Evolutionary conservation across 1,284 basidiomycete species (phyloP).

Genomic region (Cystobasidiaceae sp.): DNA sequence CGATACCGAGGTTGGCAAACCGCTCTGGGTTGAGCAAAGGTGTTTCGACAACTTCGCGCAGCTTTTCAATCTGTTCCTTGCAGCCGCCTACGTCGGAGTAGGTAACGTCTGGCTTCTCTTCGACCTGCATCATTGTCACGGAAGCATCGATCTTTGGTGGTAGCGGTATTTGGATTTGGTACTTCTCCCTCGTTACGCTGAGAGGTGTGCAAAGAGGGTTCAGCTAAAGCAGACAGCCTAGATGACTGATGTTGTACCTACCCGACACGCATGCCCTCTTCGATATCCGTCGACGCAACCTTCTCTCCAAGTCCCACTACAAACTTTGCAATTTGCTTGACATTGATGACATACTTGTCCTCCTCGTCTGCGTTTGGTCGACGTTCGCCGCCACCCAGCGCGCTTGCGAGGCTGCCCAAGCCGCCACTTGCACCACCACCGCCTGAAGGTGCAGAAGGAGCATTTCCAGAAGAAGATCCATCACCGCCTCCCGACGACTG

Average conservation of each 20-base stretch:
- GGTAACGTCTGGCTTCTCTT: conserved; percentile 97
- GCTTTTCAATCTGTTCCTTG: conserved; percentile 99
- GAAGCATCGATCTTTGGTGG: conserved; percentile 99
- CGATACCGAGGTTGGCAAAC: conserved; percentile 96
- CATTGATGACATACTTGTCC: conserved; percentile 99
- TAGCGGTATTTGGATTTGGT: conserved; percentile 99
- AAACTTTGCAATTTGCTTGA: conserved; percentile 99
- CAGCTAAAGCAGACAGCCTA: background rate
- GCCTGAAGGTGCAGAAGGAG: conserved; percentile 29
- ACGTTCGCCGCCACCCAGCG: conserved; percentile 37
- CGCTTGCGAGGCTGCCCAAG: conserved; percentile 36
- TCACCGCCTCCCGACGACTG: no score
- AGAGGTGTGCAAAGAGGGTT: background rate
- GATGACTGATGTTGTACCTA: conserved; percentile 49
- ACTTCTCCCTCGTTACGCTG: conserved; percentile 64
- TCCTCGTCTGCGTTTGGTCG: conserved; percentile 71
- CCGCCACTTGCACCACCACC: conserved; percentile 15
- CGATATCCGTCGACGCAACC: conserved; percentile 95
- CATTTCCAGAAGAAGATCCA: conserved; percentile 30
- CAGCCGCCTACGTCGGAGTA: conserved; percentile 98
- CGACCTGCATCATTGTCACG: conserved; percentile 99
- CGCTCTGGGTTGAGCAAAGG: conserved; percentile 95
- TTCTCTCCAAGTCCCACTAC: conserved; percentile 95
- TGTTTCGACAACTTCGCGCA: conserved; percentile 96
- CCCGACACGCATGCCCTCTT: conserved; percentile 99